Conservation (phyloP, 768 basidiomycete genomes). For the Chalciporus sphaerocephalus region DNA sequence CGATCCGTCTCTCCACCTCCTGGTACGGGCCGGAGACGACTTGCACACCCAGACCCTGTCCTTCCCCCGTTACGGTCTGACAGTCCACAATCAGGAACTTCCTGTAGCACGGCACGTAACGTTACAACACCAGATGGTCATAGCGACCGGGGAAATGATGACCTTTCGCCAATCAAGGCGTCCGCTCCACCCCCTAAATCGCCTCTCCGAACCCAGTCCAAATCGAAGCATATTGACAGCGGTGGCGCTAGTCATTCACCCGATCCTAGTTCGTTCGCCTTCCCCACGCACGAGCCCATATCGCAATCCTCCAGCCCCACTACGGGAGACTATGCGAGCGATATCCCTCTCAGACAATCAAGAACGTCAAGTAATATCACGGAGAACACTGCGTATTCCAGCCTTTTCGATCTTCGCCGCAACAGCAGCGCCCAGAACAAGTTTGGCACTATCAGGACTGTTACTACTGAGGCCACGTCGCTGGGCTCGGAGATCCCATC, state of each 20-base stretch:
- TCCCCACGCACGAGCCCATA: constrained; percentile 36
- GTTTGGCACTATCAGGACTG: constrained; percentile 77
- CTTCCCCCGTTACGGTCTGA: constrained; percentile 53
- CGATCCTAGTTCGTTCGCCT: constrained; percentile 25
- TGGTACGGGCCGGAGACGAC: constrained; percentile 39
- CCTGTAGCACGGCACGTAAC: constrained; percentile 31
- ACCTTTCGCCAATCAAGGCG: constrained; percentile 35
- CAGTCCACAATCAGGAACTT: constrained; percentile 48
- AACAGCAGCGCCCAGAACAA: constrained; percentile 47
- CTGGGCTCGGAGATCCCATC: constrained; percentile 56
- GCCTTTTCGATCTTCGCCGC: constrained; percentile 52
- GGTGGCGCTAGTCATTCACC: constrained; percentile 8
- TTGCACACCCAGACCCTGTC: constrained; percentile 45
- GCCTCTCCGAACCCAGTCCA: constrained; percentile 44
- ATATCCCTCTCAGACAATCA: constrained; percentile 51
- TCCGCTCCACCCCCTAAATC: constrained; percentile 44
- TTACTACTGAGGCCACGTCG: constrained; percentile 77
- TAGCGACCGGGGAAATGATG: constrained; percentile 33
- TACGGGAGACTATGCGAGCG: constrained; percentile 30
- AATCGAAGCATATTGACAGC: constrained; percentile 14
- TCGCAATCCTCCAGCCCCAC: constrained; percentile 34
- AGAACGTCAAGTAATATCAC: constrained; percentile 59
- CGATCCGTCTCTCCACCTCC: constrained; percentile 38
- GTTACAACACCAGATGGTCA: constrained; percentile 13
- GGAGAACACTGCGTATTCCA: constrained; percentile 54